These are phyloP conservation scores for Phytophthora cryptogea DNA, from an alignment of 352 stramenopile species.

Conservation along the genomic window DNA sequence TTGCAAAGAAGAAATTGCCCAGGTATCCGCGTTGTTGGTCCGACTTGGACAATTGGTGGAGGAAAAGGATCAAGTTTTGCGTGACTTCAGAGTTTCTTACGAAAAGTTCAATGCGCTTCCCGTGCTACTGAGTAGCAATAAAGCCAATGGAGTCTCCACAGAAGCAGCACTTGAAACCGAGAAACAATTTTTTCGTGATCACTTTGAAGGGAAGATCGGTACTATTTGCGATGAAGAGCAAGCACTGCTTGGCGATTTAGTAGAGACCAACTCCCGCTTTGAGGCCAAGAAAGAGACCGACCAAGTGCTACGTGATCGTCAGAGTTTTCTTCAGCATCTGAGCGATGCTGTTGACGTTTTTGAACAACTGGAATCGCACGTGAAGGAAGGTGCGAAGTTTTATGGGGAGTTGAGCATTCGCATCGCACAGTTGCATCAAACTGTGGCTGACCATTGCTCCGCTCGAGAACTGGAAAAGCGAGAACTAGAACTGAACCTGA, in stretches of 20 bases:
- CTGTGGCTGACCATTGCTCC: conserved; percentile 70
- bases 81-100: conserved; percentile 52
- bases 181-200: conserved; percentile 64
- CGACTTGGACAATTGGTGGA: conserved; percentile 53
- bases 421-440: conserved; percentile 72
- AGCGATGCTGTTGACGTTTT: conserved; percentile 76
- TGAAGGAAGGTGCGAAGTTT: conserved; percentile 73
- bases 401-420: conserved; percentile 62
- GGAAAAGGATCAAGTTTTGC: conserved; percentile 64
- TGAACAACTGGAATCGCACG: conserved; percentile 75
- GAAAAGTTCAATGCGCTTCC: conserved; percentile 69
- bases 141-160: conserved; percentile 21
- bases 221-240: conserved; percentile 60
- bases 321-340: conserved; percentile 63
- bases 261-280: conserved; percentile 55
- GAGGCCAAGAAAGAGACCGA: conserved; percentile 66
- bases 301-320: conserved; percentile 52
- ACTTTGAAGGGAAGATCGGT: conserved; percentile 62
- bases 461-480: conserved; percentile 72
- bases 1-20: conserved; percentile 56
- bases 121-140: conserved; percentile 43
- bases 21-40: conserved; percentile 57
- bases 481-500: conserved; percentile 72
- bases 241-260: conserved; percentile 42
- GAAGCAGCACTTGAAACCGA: conserved; percentile 51